A percentile compares a stretch with the other conserved stretches of the same genome.
These are phyloP conservation scores for Mycocentrospora acerina DNA, from an alignment of 2,329 filamentous ascomycete species.

Conservation along the genomic window DNA sequence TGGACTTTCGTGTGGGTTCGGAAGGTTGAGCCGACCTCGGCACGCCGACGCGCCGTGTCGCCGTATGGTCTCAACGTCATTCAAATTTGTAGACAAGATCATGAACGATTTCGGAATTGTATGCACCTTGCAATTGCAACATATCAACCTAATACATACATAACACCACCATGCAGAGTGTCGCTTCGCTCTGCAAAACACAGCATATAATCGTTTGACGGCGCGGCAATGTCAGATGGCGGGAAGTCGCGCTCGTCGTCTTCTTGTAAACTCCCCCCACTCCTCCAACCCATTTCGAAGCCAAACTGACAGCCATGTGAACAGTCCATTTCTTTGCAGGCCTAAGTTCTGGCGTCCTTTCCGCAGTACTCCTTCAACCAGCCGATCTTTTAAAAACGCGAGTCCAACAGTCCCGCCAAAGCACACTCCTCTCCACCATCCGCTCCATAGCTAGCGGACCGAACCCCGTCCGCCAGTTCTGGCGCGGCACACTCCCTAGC, in stretches of 20 bases:
- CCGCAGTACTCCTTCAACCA: slow-evolving; percentile 88
- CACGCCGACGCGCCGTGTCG: no score
- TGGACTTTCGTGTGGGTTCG: neutral
- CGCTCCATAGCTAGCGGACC: slow-evolving; percentile 67
- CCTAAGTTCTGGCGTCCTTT: slow-evolving; percentile 81
- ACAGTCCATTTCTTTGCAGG: slow-evolving; percentile 81
- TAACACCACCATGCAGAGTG: slow-evolving; percentile 7
- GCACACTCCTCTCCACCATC: slow-evolving; percentile 67
- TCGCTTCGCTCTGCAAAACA: slow-evolving; percentile 6
- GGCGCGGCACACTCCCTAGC: slow-evolving; percentile 90
- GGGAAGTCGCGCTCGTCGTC: slow-evolving; percentile 52
- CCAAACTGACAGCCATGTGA: slow-evolving; percentile 3
- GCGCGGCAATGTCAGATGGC: slow-evolving; percentile 55
- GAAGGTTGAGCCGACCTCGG: no score
- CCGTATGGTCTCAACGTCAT: no score
- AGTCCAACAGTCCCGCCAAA: slow-evolving; percentile 79
- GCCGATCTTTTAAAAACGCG: slow-evolving; percentile 96
- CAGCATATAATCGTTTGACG: slow-evolving; percentile 27
- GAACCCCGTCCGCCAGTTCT: slow-evolving; percentile 72
- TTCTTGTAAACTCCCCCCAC: slow-evolving; percentile 44
- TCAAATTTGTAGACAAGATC: no score
- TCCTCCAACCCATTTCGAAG: neutral
- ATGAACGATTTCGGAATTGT: no score
- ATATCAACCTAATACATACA: neutral
- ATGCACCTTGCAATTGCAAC: neutral